These are phyloP conservation scores for Dipodascopsis tothii DNA, from an alignment of 805 yeast genomes.

Conservation along the genomic window DNA sequence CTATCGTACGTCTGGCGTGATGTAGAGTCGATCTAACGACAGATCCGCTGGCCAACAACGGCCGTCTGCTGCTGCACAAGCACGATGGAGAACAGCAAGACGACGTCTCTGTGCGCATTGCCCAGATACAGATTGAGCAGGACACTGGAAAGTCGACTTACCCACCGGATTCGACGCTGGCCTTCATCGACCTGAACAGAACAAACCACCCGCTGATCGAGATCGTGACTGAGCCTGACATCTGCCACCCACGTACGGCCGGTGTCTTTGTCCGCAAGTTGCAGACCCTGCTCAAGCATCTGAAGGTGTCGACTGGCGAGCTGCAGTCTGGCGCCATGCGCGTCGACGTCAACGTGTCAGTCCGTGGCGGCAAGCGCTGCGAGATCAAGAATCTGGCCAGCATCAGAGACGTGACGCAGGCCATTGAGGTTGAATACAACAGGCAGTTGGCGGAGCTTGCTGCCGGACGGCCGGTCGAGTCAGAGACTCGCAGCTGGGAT, in stretches of 20 bases:
- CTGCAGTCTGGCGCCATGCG: constrained; percentile 92
- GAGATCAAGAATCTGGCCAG: constrained; percentile 88
- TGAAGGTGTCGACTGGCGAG: constrained; percentile 79
- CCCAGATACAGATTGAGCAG: constrained; percentile 86
- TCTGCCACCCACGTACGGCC: constrained; percentile 58
- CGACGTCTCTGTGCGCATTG: constrained; percentile 49
- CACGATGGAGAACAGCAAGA: constrained; percentile 44
- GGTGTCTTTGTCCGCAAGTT: constrained; percentile 73
- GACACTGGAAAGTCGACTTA: constrained; percentile 38
- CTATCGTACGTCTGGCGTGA: constrained; percentile 32
- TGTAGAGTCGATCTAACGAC: background rate
- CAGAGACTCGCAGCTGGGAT: constrained; percentile 90
- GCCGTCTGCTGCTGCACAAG: constrained; percentile 43
- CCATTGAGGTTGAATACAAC: constrained; percentile 47
- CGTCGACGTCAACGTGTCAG: constrained; percentile 88
- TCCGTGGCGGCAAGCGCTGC: constrained; percentile 56
- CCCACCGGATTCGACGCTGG: constrained; percentile 16
- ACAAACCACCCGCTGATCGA: constrained; percentile 83
- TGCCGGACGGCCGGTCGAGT: constrained; percentile 32
- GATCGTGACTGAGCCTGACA: constrained; percentile 85
- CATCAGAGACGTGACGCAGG: constrained; percentile 68
- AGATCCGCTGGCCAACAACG: constrained; percentile 67
- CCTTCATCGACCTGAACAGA: constrained; percentile 71
- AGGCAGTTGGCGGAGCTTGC: constrained; percentile 55
- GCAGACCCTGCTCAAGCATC: constrained; percentile 58